These are phyloP conservation scores for Aspergillus haitiensis DNA, from an alignment of 495 filamentous ascomycete species.

Conservation along the genomic window DNA sequence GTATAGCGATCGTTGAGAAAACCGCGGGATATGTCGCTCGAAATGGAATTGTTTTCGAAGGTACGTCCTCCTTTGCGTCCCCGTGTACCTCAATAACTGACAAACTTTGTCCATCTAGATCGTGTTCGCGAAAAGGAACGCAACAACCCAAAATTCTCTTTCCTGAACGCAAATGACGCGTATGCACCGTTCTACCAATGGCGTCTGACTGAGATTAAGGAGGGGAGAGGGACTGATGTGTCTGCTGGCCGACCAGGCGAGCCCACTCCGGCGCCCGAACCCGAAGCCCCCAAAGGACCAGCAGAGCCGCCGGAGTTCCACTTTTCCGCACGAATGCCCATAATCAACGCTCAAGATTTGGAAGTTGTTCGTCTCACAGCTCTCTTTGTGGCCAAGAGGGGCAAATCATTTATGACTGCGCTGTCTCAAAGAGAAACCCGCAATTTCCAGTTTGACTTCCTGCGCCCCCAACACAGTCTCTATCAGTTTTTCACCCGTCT, in stretches of 20 bases:
- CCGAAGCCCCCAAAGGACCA: slow-evolving; percentile 75
- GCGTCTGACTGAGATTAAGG: slow-evolving; percentile 80
- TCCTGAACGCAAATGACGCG: slow-evolving; percentile 75
- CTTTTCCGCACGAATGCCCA: slow-evolving; percentile 96
- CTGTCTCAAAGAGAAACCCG: slow-evolving; percentile 82
- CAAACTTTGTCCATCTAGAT: slow-evolving; percentile 43
- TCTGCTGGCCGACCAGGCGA: slow-evolving; percentile 76
- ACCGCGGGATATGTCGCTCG: slow-evolving; percentile 90
- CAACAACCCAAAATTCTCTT: slow-evolving; percentile 87
- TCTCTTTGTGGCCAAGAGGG: slow-evolving; percentile 86
- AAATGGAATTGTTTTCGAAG: slow-evolving; percentile 81
- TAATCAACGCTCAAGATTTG: slow-evolving; percentile 91
- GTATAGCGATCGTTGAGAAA: slow-evolving; percentile 76
- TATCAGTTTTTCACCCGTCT: slow-evolving; percentile 91
- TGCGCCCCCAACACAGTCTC: slow-evolving; percentile 91
- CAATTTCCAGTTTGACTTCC: slow-evolving; percentile 96
- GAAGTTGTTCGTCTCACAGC: slow-evolving; percentile 91
- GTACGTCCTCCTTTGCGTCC: slow-evolving; percentile 35
- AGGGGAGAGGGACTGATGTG: slow-evolving; percentile 76
- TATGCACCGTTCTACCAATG: slow-evolving; percentile 89
- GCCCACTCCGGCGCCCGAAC: slow-evolving; percentile 52
- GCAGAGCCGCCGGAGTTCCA: slow-evolving; percentile 84
- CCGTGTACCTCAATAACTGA: neutral
- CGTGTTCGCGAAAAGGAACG: slow-evolving; percentile 84
- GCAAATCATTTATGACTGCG: slow-evolving; percentile 83